Evolutionary conservation across 345 rosid genomes (phyloP), one percentile per base, ranked within the genome.

Genomic region (Corchorus olitorius): DNA sequence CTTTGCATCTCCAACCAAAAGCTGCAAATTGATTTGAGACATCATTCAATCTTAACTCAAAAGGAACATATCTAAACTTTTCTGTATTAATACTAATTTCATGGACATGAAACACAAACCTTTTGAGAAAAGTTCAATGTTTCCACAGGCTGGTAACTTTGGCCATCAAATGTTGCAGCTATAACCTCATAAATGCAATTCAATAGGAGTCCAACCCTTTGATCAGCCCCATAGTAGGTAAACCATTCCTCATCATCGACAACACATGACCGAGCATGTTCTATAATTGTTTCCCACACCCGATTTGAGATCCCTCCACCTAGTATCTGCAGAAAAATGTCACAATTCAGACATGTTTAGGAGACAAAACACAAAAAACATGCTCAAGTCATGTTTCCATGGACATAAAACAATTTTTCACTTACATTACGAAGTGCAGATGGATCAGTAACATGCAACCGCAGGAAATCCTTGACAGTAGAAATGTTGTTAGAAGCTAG

Each of bases 231-330:
- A 50, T 64, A 15, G 82, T 88, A 92, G 50, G 70, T 13, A 65
- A 83, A 88, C 27, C 81, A 60, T 76, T 84, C 86, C 48, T 79
- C 78, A 72, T 83, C 90, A 10, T 92, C 88, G 33, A 84, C 15
- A 70, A 80, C 88, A 81, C 99, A 96, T 2, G 65, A 5, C 14
- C 52, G 72, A 4, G 97, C 98, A 46, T 96, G 99, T 2, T 73
- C 80, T 64, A 89, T 77, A 66, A 93, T 91, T 39, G 78, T 68
- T 0, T 89, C 84, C 97, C 94, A 93, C 9, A 4, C 83, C 78
- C 16, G 86, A 73, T 73, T 86, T 15, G 97, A 74, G 72, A 82
- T 78, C 39, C 82, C 82, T 22, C 27, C 53, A 70, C 84, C 79
- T 60, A 93, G 73, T 8, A 88, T 78, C 99, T 96, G 81, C 77